Base-by-base conservation (phyloP, 2,329 filamentous ascomycete species). In the Diplodia seriata region DNA sequence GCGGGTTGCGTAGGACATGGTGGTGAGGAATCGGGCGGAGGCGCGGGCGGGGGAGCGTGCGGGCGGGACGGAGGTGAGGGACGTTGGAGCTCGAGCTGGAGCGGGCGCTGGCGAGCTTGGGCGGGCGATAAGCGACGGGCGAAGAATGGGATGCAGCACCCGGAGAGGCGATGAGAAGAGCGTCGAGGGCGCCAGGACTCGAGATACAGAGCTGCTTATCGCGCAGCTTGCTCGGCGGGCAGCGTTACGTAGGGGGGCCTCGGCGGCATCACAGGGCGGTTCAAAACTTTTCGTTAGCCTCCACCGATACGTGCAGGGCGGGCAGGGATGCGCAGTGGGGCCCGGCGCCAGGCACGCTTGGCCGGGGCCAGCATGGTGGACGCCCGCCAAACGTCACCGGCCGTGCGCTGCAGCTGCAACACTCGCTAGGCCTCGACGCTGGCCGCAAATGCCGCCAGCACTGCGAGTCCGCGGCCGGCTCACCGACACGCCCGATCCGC, bases 1-100 rank as follows among this genome's bases (percentile, higher is more conserved):
- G 71, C 87, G 85, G 53, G 82, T 76, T 56, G 84, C 74, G 72
- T 86, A 84, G 76, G 69, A 63, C 57, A 62, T 65, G 33, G 23
- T 68, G 53, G 50, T 56, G 59, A 49, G 36, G 61, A n/a, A 36
- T 49, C 20, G 61, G 14, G 61, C 40, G 26, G 4, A 15, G 23
- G 14, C n/a, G 50, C 18, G 26, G 50, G 18, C 36, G n/a, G 18
- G 63, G 18, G 31, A 26, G 23, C 23, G 23, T 26, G 63, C 53
- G 49, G 20, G 51, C 47, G 53, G 38, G 47, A 66, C 64, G 51
- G 14, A 14, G n/a, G 63, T 3, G 63, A 55, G 50, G 40, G 59
- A 26, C 23, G 59, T 26, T n/a, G 26, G 26, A 63, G 40, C 59
- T 63, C 26, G 61, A 23, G 26, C 43, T 62, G 57, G 61, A 23